phyloP scores from a whole-genome alignment of 495 filamentous ascomycete genomes.

The Aspergillus baeticus region DNA sequence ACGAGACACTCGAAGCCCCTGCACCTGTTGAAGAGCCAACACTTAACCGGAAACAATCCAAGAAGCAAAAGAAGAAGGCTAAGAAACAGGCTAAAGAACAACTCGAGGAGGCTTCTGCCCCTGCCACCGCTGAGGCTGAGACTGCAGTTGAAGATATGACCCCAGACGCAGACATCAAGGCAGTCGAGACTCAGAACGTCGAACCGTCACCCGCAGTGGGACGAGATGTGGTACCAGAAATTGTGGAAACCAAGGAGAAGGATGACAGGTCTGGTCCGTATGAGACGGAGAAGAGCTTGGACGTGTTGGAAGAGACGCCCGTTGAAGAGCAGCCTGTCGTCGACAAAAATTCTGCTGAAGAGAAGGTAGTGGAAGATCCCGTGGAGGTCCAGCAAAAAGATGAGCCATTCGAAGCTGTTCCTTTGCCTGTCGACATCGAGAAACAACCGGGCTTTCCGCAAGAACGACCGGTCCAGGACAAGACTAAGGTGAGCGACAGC shows the following conservation, averaged over 20 bases:
- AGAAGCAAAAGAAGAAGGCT: conserved; percentile 32
- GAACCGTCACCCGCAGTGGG: neutral
- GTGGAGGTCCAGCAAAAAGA: no score
- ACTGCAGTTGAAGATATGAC: neutral
- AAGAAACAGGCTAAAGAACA: conserved; percentile 19
- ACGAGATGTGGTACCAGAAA: neutral
- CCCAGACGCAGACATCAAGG: neutral
- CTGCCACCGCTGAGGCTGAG: conserved; percentile 6
- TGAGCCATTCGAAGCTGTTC: no score
- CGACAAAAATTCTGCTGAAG: no score
- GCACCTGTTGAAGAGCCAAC: conserved; percentile 13
- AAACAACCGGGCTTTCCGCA: no score
- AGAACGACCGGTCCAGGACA: no score
- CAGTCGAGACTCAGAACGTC: neutral
- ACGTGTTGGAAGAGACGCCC: no score
- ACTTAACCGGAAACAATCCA: conserved; percentile 23
- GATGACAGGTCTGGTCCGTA: neutral
- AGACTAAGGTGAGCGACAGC: no score
- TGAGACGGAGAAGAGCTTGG: no score
- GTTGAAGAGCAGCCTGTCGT: no score
- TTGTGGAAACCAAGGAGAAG: neutral
- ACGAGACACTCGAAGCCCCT: conserved; percentile 1
- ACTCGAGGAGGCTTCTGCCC: conserved; percentile 10
- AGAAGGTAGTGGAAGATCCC: no score
- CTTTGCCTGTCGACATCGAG: no score